Conservation (phyloP, 108 stramenopile species). For the Hondaea fermentalgiana region DNA sequence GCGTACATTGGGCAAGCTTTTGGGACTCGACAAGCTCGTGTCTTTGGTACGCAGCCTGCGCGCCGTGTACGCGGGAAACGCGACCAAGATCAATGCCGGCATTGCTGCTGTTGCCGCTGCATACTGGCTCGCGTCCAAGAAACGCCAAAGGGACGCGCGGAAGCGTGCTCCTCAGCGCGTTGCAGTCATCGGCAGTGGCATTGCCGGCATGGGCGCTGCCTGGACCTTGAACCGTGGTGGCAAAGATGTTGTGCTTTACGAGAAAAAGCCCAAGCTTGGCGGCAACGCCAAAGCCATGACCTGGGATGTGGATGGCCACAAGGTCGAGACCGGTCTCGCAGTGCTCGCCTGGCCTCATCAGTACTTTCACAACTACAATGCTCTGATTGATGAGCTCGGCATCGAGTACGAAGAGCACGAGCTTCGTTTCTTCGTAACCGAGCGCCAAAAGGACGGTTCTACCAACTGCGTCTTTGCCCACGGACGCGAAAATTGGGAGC, state of each 20-base stretch:
- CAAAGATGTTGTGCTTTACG: constrained; percentile 43
- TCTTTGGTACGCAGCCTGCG: neutral
- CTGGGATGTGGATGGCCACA: constrained; percentile 7
- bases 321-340: neutral
- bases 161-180: constrained; percentile 25
- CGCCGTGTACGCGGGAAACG: neutral
- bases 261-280: constrained; percentile 41
- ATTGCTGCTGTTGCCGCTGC: neutral
- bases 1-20: neutral
- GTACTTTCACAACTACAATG: constrained; percentile 13
- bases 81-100: neutral
- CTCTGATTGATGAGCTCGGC: neutral
- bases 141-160: neutral
- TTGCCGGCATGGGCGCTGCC: constrained; percentile 53
- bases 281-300: constrained; percentile 43
- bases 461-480: neutral
- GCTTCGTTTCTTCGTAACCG: neutral
- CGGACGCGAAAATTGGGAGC: neutral
- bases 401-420: constrained; percentile 3
- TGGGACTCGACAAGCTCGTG: neutral
- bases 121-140: neutral
- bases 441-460: neutral
- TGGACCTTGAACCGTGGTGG: constrained; percentile 47
- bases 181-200: constrained; percentile 56
- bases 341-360: neutral